A percentile compares a stretch with the other conserved stretches of the same genome.
Conservation (phyloP, 192 early-diverging fungal species). For the Chytriomyces sp. region DNA sequence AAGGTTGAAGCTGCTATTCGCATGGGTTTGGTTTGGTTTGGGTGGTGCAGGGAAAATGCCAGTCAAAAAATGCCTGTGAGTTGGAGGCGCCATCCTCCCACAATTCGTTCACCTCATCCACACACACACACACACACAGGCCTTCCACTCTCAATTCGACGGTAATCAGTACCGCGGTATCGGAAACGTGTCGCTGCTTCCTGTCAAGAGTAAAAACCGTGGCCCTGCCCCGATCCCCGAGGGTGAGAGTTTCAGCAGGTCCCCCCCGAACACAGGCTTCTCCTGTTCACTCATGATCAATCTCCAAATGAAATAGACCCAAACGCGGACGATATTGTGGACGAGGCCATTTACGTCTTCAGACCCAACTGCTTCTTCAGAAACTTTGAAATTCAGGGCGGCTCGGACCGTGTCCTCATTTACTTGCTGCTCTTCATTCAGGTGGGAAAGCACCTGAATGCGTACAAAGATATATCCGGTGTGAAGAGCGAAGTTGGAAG, state of each 20-base stretch:
- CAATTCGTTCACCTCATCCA: neutral
- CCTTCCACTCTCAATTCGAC: slow-evolving; percentile 88
- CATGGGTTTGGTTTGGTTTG: too few species aligned
- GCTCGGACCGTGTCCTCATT: slow-evolving; percentile 89
- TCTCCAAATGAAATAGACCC: slow-evolving; percentile 32
- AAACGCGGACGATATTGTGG: slow-evolving; percentile 81
- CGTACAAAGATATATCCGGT: neutral
- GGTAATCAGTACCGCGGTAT: slow-evolving; percentile 60
- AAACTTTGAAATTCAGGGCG: slow-evolving; percentile 99
- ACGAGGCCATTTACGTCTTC: slow-evolving; percentile 93
- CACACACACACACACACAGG: slow-evolving; percentile 46
- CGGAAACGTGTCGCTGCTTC: slow-evolving; percentile 86
- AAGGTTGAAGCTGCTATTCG: slow-evolving; percentile 24
- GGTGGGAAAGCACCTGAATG: slow-evolving; percentile 24
- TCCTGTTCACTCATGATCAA: neutral
- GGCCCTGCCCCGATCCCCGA: slow-evolving; percentile 71
- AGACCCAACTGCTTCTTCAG: slow-evolving; percentile 96
- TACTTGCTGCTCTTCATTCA: slow-evolving; percentile 93
- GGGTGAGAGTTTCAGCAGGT: slow-evolving; percentile 45
- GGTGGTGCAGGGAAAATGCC: too few species aligned
- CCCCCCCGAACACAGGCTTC: neutral
- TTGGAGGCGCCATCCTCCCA: neutral
- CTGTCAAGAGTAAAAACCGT: slow-evolving; percentile 84
- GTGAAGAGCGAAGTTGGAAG: too few species aligned
- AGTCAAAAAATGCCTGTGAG: neutral